Evolutionary conservation across 1,139 yeast genomes (phyloP).

Genomic region (Pichia sp.): DNA sequence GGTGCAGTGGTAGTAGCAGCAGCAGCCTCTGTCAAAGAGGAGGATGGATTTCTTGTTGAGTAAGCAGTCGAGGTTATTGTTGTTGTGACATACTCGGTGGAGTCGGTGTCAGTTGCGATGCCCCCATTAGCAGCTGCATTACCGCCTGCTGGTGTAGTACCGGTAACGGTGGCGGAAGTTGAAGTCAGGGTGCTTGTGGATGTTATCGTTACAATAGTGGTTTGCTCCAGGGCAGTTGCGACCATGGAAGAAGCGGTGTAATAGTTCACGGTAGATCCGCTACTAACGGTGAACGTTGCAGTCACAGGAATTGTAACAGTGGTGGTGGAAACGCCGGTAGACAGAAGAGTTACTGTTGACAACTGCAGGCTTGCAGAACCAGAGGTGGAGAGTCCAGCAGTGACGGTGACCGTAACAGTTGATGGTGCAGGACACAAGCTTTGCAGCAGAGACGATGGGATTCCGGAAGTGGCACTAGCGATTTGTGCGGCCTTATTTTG

Average conservation of each 20-base stretch:
- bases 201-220: slow-evolving; percentile 13
- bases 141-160: slow-evolving; percentile 4
- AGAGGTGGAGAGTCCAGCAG: slow-evolving; percentile 6
- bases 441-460: slow-evolving; percentile 10
- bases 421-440: slow-evolving; percentile 14
- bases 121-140: slow-evolving; percentile 6
- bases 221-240: slow-evolving; percentile 27
- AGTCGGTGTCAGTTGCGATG: slow-evolving; percentile 2
- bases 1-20: not conserved
- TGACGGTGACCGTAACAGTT: slow-evolving; percentile 24
- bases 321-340: slow-evolving; percentile 18
- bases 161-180: not conserved
- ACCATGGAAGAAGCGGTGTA: slow-evolving; percentile 29
- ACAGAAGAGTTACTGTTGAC: slow-evolving; percentile 11
- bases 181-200: slow-evolving; percentile 7
- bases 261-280: slow-evolving; percentile 27
- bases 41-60: not conserved
- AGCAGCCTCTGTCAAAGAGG: not conserved
- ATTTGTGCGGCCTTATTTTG: slow-evolving; percentile 11
- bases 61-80: slow-evolving; percentile 10
- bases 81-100: slow-evolving; percentile 11
- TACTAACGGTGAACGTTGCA: slow-evolving; percentile 30
- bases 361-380: not conserved
- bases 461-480: slow-evolving; percentile 6
- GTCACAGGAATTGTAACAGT: slow-evolving; percentile 31